Evolutionary conservation across 2,329 filamentous ascomycete genomes (phyloP), one percentile per base, ranked within the genome.

Genomic region (Fusarium scirpi): DNA sequence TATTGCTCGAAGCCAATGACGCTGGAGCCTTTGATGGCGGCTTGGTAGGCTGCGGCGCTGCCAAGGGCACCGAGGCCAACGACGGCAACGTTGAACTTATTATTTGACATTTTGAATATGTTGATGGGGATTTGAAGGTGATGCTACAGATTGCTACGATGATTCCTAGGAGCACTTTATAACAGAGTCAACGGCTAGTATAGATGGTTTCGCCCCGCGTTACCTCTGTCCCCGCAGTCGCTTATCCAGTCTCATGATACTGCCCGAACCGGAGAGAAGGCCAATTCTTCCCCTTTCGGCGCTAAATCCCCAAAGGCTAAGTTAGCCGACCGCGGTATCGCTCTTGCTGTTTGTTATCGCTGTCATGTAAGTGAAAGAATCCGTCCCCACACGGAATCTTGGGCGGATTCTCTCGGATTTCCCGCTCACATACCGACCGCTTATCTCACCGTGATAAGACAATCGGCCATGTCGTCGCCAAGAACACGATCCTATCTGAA

Each of bases 1-100:
- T 72, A 76, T 13, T 76, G 74, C 18, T 76, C 72, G 12, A 76
- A 75, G 2, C 58, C 70, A 9, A 76, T 69, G 1, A 75, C 74
- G 5, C 59, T 72, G 6, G 61, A 69, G 8, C 74, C 74, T 38
- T 72, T 76, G n/a, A 57, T 49, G 2, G 74, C 32, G 10, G 58
- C 47, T 2, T 63, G 47, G n/a, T 63, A 63, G 8, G 60, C 58
- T 47, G 60, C 58, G 18, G 41, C 60, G 22, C 58, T 63, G 10
- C 58, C 60, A 1, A 63, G 60, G 16, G 58, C 60, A 30, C 60
- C 58, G 16, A 63, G 58, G 5, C 58, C 60, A 11, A 56, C 47
- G 16, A 63, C 60, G 10, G 58, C 47, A 16, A 63, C 47, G 20
- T 63, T 51, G 16, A 63, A 63, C 18, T 29, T 54, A 6, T 15